Percentiles rank a stretch among this genome's conserved stretches.
Conservation (phyloP, 495 filamentous ascomycete genomes). For the Monascus purpureus region DNA sequence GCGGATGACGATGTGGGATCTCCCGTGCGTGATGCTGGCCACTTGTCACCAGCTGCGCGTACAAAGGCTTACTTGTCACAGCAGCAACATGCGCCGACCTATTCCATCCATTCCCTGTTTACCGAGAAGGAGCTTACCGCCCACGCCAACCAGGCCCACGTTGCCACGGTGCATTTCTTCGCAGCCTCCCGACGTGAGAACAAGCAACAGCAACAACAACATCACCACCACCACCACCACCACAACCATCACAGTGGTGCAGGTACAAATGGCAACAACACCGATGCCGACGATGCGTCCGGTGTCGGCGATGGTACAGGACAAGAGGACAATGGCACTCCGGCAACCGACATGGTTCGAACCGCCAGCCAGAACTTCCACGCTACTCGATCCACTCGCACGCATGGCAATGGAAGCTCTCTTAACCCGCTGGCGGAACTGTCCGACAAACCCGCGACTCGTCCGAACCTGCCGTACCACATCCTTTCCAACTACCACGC, state of each 20-base stretch:
- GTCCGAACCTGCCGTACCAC: conserved; percentile 50
- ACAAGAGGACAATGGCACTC: conserved; percentile 40
- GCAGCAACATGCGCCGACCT: conserved; percentile 37
- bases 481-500: conserved; percentile 36
- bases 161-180: conserved; percentile 47
- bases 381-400: conserved; percentile 57
- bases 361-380: conserved; percentile 51
- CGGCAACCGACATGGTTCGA: conserved; percentile 55
- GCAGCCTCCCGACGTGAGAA: too few relatives aligned
- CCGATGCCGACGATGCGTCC: conserved; percentile 30
- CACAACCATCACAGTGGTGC: conserved; percentile 25
- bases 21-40: conserved; percentile 42
- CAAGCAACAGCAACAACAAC: conserved; percentile 10
- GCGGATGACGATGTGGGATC: conserved; percentile 60
- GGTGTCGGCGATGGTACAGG: conserved; percentile 24
- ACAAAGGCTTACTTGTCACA: conserved; percentile 23
- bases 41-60: conserved; percentile 34
- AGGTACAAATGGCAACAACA: conserved; percentile 31
- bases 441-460: conserved; percentile 47
- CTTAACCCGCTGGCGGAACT: conserved; percentile 48
- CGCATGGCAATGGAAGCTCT: conserved; percentile 38
- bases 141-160: conserved; percentile 55
- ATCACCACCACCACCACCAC: conserved; percentile 5
- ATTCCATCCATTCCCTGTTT: conserved; percentile 81
- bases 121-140: conserved; percentile 82